phyloP scores from a whole-genome alignment of 2,329 filamentous ascomycete genomes.

The Camptophora hylomeconis region DNA sequence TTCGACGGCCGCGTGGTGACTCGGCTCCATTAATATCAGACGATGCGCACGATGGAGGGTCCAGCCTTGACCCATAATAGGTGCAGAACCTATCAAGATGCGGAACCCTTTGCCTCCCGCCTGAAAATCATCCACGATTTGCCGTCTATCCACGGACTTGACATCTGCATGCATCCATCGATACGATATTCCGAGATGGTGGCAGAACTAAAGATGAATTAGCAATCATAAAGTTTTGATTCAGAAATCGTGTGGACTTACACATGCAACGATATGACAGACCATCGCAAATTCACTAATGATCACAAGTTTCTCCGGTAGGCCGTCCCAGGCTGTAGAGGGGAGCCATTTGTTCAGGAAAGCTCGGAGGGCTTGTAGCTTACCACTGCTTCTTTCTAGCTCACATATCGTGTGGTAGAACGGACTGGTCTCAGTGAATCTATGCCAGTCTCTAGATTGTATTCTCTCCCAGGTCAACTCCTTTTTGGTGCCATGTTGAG shows the following conservation, averaged over 20 bases:
- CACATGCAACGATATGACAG: background rate
- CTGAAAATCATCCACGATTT: no score
- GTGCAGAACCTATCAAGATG: background rate
- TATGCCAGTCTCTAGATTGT: background rate
- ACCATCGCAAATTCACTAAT: background rate
- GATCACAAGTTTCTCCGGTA: slow-evolving; percentile 1
- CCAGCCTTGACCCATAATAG: slow-evolving; percentile 1
- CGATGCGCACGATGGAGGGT: background rate
- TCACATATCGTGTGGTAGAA: background rate
- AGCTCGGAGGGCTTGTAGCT: background rate
- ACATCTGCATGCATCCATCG: no score
- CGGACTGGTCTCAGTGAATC: no score
- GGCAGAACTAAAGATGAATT: no score
- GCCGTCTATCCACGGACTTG: no score
- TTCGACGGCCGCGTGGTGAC: background rate
- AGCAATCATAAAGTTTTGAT: no score
- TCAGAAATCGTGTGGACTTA: no score
- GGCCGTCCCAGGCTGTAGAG: background rate
- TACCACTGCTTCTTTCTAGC: slow-evolving; percentile 1
- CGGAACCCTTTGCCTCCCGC: no score
- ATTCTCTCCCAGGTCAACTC: background rate
- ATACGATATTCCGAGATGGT: no score
- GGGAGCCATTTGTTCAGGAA: background rate
- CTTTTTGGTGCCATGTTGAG: no score
- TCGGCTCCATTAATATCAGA: background rate